Evolutionary conservation across 306 rosid species (phyloP).

Genomic region (Phaseolus lunatus): DNA sequence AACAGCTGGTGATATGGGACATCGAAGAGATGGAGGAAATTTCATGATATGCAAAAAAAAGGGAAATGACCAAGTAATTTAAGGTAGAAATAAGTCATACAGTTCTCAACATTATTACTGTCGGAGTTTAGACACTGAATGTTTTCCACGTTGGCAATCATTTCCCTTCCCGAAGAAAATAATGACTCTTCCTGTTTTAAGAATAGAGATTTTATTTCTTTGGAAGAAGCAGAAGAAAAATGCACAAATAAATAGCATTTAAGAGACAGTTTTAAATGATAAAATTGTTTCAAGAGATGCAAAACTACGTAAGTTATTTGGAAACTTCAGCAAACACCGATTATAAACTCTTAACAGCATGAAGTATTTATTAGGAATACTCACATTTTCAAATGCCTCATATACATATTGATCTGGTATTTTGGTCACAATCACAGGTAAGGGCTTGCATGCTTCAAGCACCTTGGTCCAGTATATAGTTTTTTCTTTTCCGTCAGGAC

Average conservation of each 20-base stretch:
- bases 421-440: constrained; percentile 40
- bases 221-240: constrained; percentile 5
- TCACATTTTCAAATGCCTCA: constrained; percentile 61
- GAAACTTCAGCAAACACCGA: constrained; percentile 31
- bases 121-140: constrained; percentile 54
- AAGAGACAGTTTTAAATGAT: constrained; percentile 12
- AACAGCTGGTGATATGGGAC: constrained; percentile 60
- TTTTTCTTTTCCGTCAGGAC: constrained; percentile 55
- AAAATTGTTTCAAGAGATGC: constrained; percentile 23
- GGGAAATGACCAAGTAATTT: constrained; percentile 26
- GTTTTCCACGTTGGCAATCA: constrained; percentile 55
- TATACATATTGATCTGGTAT: constrained; percentile 50
- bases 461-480: constrained; percentile 63
- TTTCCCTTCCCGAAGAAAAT: constrained; percentile 49
- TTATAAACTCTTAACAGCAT: constrained; percentile 5
- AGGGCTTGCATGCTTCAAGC: constrained; percentile 52
- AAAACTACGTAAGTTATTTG: constrained; percentile 12
- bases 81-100: constrained; percentile 53
- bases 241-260: constrained; percentile 9
- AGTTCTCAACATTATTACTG: constrained; percentile 50
- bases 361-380: constrained; percentile 47
- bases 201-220: constrained; percentile 31
- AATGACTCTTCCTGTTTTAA: constrained; percentile 62
- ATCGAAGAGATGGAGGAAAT: constrained; percentile 44
- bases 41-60: constrained; percentile 35